Evolutionary conservation across 108 stramenopile genomes (phyloP).

Genomic region (Nitzschia palea): DNA sequence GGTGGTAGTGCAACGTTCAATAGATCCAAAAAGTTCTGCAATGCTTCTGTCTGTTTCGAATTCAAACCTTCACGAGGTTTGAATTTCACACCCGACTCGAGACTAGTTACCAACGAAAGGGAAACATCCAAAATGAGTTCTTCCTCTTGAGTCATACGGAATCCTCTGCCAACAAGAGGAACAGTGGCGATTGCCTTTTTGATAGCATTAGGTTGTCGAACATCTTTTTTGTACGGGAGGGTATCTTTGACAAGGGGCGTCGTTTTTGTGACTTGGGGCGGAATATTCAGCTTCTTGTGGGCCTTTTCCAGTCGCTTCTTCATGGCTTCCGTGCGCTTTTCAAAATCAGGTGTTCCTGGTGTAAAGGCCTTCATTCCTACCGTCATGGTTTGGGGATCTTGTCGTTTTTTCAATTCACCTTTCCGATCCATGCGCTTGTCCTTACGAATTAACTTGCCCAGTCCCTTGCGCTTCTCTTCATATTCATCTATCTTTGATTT

Average conservation of each 20-base stretch:
- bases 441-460: neutral
- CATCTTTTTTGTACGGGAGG: conserved; percentile 43
- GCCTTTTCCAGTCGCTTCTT: conserved; percentile 14
- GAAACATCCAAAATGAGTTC: conserved; percentile 69
- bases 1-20: conserved; percentile 62
- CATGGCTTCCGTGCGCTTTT: conserved; percentile 7
- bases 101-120: conserved; percentile 54
- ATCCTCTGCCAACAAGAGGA: conserved; percentile 22
- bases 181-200: conserved; percentile 7
- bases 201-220: conserved; percentile 1
- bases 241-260: conserved; percentile 1
- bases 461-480: conserved; percentile 6
- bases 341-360: conserved; percentile 37
- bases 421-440: neutral
- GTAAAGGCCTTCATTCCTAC: conserved; percentile 35
- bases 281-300: conserved; percentile 3
- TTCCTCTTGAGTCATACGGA: conserved; percentile 44
- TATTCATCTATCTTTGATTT: neutral
- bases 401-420: neutral
- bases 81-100: conserved; percentile 50
- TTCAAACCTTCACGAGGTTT: conserved; percentile 36
- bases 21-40: conserved; percentile 67
- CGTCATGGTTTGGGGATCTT: conserved; percentile 20
- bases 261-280: neutral
- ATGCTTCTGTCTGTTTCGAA: conserved; percentile 33